Evolutionary conservation across 441 rosid species (phyloP).

Genomic region (Dalechampia spathulata): DNA sequence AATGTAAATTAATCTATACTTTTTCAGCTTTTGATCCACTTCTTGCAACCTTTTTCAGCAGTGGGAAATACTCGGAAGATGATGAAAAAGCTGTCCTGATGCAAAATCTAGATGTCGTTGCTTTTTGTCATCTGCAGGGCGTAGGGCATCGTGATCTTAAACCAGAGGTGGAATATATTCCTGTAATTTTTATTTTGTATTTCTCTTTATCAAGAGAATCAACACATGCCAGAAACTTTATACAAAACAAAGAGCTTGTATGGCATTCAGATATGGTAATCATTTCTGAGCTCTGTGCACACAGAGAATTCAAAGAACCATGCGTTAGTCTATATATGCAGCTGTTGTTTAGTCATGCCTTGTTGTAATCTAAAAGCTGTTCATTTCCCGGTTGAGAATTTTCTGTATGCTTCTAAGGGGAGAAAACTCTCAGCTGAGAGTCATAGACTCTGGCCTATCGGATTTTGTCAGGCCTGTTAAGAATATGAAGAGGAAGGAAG

Average conservation of each 20-base stretch:
- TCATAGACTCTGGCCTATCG: slow-evolving; percentile 82
- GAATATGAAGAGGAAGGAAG: too few relatives aligned
- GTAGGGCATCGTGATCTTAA: slow-evolving; percentile 96
- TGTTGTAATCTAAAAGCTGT: slow-evolving; percentile 13
- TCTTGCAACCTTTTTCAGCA: slow-evolving; percentile 50
- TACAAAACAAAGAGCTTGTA: too few relatives aligned
- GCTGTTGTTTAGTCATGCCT: too few relatives aligned
- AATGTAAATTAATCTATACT: too few relatives aligned
- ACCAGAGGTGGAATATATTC: slow-evolving; percentile 67
- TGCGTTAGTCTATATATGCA: too few relatives aligned
- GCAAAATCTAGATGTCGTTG: slow-evolving; percentile 80
- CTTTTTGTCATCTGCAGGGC: slow-evolving; percentile 92
- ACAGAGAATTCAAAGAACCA: too few relatives aligned
- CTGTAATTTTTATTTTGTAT: neutral
- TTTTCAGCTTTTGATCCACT: too few relatives aligned
- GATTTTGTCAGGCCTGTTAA: slow-evolving; percentile 95
- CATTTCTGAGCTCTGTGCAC: too few relatives aligned
- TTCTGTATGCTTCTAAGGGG: slow-evolving; percentile 76
- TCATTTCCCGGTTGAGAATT: slow-evolving; percentile 64
- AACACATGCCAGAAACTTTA: too few relatives aligned
- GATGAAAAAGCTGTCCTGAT: slow-evolving; percentile 87
- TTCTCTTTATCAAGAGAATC: too few relatives aligned
- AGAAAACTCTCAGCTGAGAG: slow-evolving; percentile 74
- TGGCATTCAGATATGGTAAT: too few relatives aligned
- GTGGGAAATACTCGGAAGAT: slow-evolving; percentile 91